These are phyloP conservation scores for Aspergillus brasiliensis DNA, from an alignment of 2,329 filamentous ascomycete species.

Conservation along the genomic window DNA sequence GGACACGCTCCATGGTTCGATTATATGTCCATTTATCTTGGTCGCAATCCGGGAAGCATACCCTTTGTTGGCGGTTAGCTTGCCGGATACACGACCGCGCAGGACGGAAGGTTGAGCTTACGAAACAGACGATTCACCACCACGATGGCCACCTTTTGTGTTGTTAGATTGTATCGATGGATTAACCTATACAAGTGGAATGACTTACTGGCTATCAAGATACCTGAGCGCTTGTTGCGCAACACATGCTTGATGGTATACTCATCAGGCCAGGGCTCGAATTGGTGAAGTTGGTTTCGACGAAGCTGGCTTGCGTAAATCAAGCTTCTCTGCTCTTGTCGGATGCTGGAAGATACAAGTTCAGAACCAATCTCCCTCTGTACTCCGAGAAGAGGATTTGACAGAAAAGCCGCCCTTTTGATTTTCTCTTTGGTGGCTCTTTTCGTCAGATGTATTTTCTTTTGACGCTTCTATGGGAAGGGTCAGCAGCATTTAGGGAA, in stretches of 20 bases:
- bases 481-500: conserved; percentile 9
- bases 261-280: conserved; percentile 30
- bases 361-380: conserved; percentile 33
- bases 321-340: conserved; percentile 30
- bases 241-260: conserved; percentile 35
- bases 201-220: conserved; percentile 39
- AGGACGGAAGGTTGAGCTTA: conserved; percentile 22
- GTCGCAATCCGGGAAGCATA: conserved; percentile 37
- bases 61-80: conserved; percentile 20
- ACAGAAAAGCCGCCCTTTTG: conserved; percentile 30
- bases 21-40: conserved; percentile 36
- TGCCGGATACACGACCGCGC: background rate
- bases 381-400: conserved; percentile 31
- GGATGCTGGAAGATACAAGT: conserved; percentile 19
- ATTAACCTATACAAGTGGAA: too few relatives aligned
- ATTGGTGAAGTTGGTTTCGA: conserved; percentile 33
- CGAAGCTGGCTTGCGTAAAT: conserved; percentile 37
- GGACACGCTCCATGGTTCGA: conserved; percentile 34
- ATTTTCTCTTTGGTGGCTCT: conserved; percentile 38
- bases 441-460: conserved; percentile 25
- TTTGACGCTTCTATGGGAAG: conserved; percentile 31
- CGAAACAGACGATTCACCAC: conserved; percentile 35
- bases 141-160: conserved; percentile 30
- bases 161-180: conserved; percentile 15
- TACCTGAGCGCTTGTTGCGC: conserved; percentile 38